Base-by-base conservation (phyloP, 345 rosid species). In the Sisymbrium altissimum region DNA sequence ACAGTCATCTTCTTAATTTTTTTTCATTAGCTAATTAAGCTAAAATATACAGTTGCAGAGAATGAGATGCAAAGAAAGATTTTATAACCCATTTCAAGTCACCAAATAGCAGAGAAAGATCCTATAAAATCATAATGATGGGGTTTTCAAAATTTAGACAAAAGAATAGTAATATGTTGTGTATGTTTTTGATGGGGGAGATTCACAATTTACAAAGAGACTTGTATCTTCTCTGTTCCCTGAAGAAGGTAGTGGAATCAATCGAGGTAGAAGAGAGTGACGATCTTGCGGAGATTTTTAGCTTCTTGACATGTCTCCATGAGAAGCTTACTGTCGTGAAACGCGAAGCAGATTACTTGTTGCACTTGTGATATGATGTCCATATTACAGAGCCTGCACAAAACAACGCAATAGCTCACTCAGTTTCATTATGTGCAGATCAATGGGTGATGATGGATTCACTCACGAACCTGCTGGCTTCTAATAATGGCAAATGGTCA, bases 221-320 rank as follows among this genome's bases (percentile, higher is more conserved):
- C 21, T 63, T 64, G 25, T 67, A 35, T 52, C 60, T 43, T 45
- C 67, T 36, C 27, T 59, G 64, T 58, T 60, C 18, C 25, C 27
- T 2, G 44, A 44, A 25, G 57, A 30, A 49, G 64, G 36, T 15
- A 45, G 41, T 12, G 30, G 67, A 49, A 81, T 82, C 84, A 94
- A 75, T 94, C 98, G 76, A 94, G 86, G 83, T 89, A 91, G 76
- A 94, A 94, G 60, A 94, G 86, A 2, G 98, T 94, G 52, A 91
- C 98, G 23, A 91, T 94, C 80, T 94, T 91, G 77, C 96, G 81
- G 17, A 94, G 87, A 48, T 80, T 89, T 81, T 91, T 91, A 15
- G 97, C 98, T 83, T 94, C 98, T 80, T 88, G 96, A 71, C 98
- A 94, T 40, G 98, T 91, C 65, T 91, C 98, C 96, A 89, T 88